phyloP scores from a whole-genome alignment of 2,329 filamentous ascomycete species.

The Trichophyton simii region DNA sequence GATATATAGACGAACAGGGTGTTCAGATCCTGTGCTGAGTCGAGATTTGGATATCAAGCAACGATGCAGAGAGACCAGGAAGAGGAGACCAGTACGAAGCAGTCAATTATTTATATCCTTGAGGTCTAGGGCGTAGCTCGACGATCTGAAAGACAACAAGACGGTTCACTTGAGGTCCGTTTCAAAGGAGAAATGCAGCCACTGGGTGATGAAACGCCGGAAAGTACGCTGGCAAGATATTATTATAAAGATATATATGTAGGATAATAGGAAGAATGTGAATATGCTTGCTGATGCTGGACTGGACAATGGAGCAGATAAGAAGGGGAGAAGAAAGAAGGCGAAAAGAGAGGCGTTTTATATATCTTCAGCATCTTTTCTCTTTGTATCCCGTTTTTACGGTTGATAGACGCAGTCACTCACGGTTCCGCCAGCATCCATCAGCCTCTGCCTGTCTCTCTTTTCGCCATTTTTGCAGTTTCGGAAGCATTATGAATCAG shows the following conservation, averaged over 20 bases:
- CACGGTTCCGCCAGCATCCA: not conserved
- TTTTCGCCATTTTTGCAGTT: not conserved
- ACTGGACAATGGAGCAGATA: not conserved
- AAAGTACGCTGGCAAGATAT: not conserved
- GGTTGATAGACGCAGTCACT: not conserved
- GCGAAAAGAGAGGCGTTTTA: not conserved
- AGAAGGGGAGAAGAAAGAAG: not conserved
- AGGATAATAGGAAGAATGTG: not conserved
- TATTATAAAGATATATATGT: not conserved
- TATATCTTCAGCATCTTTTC: not conserved
- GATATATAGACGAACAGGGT: too few species aligned
- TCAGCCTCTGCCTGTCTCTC: not conserved
- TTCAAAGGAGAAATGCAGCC: not conserved
- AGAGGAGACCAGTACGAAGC: not conserved
- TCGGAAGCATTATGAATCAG: slow-evolving; percentile 1
- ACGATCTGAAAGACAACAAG: not conserved
- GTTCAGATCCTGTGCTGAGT: not conserved
- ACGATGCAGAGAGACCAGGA: not conserved
- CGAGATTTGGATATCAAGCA: not conserved
- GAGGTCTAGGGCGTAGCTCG: not conserved
- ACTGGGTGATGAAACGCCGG: not conserved
- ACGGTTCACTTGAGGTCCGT: not conserved
- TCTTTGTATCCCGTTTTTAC: not conserved
- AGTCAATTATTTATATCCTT: not conserved
- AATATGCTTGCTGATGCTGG: not conserved